Evolutionary conservation across 306 rosid species (phyloP).

Genomic region (Cucurbita maxima): DNA sequence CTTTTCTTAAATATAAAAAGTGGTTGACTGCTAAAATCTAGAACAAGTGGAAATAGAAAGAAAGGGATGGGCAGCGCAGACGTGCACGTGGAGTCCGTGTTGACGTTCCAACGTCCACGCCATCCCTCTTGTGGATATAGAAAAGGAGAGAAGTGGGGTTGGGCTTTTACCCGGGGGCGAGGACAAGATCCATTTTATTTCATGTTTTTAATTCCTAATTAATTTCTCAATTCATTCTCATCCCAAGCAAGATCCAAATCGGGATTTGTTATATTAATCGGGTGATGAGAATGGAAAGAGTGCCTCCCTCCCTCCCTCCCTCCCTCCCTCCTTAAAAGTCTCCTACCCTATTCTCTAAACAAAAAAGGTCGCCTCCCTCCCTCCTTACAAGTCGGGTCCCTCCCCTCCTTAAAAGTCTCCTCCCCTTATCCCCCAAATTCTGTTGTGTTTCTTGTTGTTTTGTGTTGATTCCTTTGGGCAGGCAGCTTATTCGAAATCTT

Average conservation of each 20-base stretch:
- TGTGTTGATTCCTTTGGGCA: no score
- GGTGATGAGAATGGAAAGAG: neutral
- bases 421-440: neutral
- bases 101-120: neutral
- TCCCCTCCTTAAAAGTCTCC: neutral
- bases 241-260: neutral
- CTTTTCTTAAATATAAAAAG: no score
- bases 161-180: neutral
- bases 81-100: neutral
- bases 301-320: neutral
- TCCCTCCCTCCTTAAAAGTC: neutral
- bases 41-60: no score
- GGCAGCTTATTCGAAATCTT: neutral
- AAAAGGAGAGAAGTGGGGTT: no score
- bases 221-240: neutral
- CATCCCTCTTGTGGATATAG: neutral
- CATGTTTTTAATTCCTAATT: neutral
- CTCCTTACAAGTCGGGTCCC: neutral
- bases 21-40: no score
- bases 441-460: neutral
- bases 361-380: neutral
- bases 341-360: neutral
- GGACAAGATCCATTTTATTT: neutral
- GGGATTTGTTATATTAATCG: neutral
- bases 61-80: neutral